Evolutionary conservation across 2,329 filamentous ascomycete genomes (phyloP), one percentile per base, ranked within the genome.

Genomic region (Dothistroma pini): DNA sequence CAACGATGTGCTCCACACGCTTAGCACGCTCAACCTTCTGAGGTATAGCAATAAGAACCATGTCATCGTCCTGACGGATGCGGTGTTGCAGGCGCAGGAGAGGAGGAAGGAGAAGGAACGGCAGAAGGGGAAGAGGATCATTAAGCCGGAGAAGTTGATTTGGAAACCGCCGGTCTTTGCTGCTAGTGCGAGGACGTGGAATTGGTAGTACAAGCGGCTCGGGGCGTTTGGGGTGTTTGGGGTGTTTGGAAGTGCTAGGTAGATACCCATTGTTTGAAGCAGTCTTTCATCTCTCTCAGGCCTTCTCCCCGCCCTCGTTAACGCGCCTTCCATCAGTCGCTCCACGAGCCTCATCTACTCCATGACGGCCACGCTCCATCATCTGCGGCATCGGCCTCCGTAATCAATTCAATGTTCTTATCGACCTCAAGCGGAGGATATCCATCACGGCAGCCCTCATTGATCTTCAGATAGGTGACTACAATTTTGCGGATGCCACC

Each of bases 111-210:
- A 74, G 64, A 96, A 92, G 78, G 72, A 75, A 57, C 96, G 91
- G 77, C 86, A 90, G 67, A 92, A 89, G 77, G 74, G 85, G 57
- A 97, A 96, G 77, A 83, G 89, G 58, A 78, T 84, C 50, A 93
- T 99, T 66, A 89, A 96, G 63, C 83, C 93, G 0, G 83, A 86
- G 21, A 84, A 85, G 70, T 86, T 99, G 60, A 89, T 92, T 71
- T 99, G 95, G 95, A 97, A 96, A 76, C 93, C 95, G 11, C 95
- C 95, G 0, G 90, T 97, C 0, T 97, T 97, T 72, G 93, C 89
- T 29, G 93, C 93, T 0, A 90, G 89, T 14, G 90, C 86, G 68
- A 84, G 93, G 69, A 97, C 93, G 12, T 97, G 95, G 95, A 96
- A 93, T 63, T 97, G 93, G 93, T 97, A 72, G 72, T 10, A 49